Evolutionary conservation across 179 eudicot species (phyloP).

Genomic region (Sideroxylon spinosum): DNA sequence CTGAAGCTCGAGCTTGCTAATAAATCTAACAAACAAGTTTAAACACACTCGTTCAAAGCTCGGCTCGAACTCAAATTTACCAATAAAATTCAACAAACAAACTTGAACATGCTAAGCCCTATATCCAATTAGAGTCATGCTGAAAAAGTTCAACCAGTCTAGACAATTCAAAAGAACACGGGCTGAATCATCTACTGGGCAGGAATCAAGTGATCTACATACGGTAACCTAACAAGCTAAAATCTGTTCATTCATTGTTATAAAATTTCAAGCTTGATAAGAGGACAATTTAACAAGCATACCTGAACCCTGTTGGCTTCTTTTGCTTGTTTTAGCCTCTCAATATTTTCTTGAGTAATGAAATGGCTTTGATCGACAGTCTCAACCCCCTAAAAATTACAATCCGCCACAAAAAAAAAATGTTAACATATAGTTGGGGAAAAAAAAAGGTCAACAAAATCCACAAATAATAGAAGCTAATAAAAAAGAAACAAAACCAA

Average conservation of each 20-base stretch:
- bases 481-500: background rate
- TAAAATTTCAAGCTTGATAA: background rate
- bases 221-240: background rate
- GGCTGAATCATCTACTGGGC: background rate
- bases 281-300: slow-evolving; percentile 16
- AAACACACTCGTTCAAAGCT: too few species aligned
- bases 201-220: slow-evolving; percentile 1
- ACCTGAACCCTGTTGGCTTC: slow-evolving; percentile 85
- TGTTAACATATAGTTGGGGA: background rate
- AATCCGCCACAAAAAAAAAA: background rate
- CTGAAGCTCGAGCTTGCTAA: too few species aligned
- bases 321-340: slow-evolving; percentile 75
- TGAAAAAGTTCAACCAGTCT: background rate
- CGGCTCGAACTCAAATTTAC: too few species aligned
- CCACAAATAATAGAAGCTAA: background rate
- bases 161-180: background rate
- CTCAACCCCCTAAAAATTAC: slow-evolving; percentile 56
- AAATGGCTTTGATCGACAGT: slow-evolving; percentile 58
- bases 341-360: slow-evolving; percentile 65
- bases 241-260: background rate
- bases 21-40: too few species aligned
- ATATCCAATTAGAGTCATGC: background rate
- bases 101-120: background rate
- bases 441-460: background rate
- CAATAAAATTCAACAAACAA: too few species aligned